Evolutionary conservation across 768 basidiomycete species (phyloP).

Genomic region (Mrakia frigida): DNA sequence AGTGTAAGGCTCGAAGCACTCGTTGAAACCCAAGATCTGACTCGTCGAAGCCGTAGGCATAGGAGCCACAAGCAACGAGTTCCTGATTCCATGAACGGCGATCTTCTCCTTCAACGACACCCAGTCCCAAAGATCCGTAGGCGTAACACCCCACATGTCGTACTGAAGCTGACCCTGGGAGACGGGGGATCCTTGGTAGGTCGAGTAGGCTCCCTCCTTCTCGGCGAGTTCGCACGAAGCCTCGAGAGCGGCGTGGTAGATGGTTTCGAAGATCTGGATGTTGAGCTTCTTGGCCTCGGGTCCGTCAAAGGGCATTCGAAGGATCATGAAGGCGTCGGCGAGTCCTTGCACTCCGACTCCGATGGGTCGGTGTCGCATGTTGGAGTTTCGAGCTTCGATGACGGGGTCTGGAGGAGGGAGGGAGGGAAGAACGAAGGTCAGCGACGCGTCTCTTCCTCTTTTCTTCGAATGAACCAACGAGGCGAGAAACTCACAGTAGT

Average conservation of each 20-base stretch:
- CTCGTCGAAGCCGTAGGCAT: constrained; percentile 99
- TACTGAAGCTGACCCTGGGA: constrained; percentile 81
- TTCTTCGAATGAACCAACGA: constrained; percentile 18
- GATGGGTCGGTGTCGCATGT: constrained; percentile 95
- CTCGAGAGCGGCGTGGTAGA: constrained; percentile 91
- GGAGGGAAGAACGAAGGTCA: constrained; percentile 52
- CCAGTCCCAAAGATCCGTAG: constrained; percentile 93
- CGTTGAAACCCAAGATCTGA: constrained; percentile 96
- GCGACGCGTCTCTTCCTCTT: background rate
- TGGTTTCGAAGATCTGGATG: constrained; percentile 95
- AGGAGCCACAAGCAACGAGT: constrained; percentile 86
- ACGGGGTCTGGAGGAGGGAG: constrained; percentile 83
- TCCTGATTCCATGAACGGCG: constrained; percentile 70
- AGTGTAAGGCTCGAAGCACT: constrained; percentile 98
- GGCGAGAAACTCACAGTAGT: constrained; percentile 28
- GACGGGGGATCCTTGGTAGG: constrained; percentile 86
- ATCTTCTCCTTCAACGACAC: constrained; percentile 76
- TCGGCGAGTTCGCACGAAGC: constrained; percentile 81
- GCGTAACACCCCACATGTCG: constrained; percentile 91
- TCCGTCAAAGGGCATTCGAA: constrained; percentile 93
- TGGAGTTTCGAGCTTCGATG: constrained; percentile 81
- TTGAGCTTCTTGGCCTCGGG: constrained; percentile 80
- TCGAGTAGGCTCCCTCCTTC: constrained; percentile 74
- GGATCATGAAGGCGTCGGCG: constrained; percentile 95
- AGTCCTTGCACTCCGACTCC: constrained; percentile 97